phyloP scores from a whole-genome alignment of 73 alveolate genomes.

The Urostyla sp. region DNA sequence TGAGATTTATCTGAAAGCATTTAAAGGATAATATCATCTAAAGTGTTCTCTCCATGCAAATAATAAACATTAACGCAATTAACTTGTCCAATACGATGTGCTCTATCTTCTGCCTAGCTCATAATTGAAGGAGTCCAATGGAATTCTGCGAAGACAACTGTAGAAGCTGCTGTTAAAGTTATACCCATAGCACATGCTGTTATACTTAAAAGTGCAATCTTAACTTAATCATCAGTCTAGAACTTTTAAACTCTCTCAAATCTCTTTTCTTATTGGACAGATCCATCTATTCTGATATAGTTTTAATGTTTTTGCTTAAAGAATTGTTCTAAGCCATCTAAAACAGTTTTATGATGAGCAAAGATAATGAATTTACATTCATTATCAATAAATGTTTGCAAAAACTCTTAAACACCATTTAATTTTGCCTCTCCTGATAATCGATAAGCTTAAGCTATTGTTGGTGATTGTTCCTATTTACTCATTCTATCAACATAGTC shows the following conservation, averaged over 20 bases:
- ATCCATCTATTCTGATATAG: conserved; percentile 95
- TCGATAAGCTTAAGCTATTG: conserved; percentile 65
- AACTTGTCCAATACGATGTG: conserved; percentile 97
- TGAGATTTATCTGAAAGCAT: conserved; percentile 81
- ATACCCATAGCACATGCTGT: conserved; percentile 95
- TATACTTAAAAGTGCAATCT: conserved; percentile 87
- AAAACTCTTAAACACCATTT: conserved; percentile 79
- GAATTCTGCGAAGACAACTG: conserved; percentile 80
- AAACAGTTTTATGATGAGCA: conserved; percentile 91
- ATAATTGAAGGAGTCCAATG: conserved; percentile 94
- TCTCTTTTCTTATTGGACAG: conserved; percentile 63
- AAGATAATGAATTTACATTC: conserved; percentile 85
- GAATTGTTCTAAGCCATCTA: conserved; percentile 84
- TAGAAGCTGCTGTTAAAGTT: conserved; percentile 92
- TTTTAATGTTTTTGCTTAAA: conserved; percentile 69
- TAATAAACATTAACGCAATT: conserved; percentile 95
- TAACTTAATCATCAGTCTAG: conserved; percentile 72
- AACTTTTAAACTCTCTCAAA: conserved; percentile 71
- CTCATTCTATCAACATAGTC: neutral
- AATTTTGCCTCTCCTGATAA: conserved; percentile 86
- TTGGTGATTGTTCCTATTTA: neutral
- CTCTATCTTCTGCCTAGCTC: conserved; percentile 99
- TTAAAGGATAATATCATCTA: conserved; percentile 89
- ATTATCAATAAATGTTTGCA: conserved; percentile 69
- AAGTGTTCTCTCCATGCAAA: conserved; percentile 94